Percentiles rank a stretch among this genome's conserved stretches.
phyloP scores from a whole-genome alignment of 116 monocot genomes.

The Iris pallida region DNA sequence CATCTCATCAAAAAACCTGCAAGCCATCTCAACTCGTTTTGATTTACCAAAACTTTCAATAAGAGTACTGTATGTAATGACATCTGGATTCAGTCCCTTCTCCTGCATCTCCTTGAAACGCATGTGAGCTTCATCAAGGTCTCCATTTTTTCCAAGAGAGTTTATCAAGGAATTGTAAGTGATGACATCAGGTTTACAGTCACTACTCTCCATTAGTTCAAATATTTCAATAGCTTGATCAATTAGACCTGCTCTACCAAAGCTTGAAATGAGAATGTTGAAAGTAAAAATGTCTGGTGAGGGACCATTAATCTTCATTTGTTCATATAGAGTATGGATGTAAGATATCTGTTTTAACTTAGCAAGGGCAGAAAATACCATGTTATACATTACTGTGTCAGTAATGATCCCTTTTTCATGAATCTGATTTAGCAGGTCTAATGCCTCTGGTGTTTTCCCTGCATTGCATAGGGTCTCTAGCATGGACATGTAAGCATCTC shows the following conservation, averaged over 20 bases:
- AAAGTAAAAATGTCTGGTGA: conserved; percentile 81
- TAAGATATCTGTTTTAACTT: conserved; percentile 47
- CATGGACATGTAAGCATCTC: conserved; percentile 74
- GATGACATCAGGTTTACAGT: conserved; percentile 83
- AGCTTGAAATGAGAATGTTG: conserved; percentile 86
- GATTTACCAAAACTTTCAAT: conserved; percentile 96
- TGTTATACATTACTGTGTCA: conserved; percentile 76
- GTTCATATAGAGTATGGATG: conserved; percentile 48
- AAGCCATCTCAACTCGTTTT: conserved; percentile 82
- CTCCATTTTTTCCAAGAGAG: conserved; percentile 78
- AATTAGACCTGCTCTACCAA: conserved; percentile 65
- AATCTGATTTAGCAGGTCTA: conserved; percentile 77
- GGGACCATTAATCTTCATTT: conserved; percentile 65
- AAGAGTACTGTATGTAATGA: conserved; percentile 84
- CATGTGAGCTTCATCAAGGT: conserved; percentile 92
- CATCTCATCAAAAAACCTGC: conserved; percentile 92
- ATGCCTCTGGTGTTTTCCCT: conserved; percentile 73
- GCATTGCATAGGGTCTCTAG: conserved; percentile 72
- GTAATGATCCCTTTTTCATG: conserved; percentile 68
- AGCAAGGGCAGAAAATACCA: conserved; percentile 64
- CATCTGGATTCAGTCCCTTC: conserved; percentile 84
- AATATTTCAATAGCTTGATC: conserved; percentile 61
- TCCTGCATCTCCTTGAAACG: conserved; percentile 93
- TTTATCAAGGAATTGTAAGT: conserved; percentile 96
- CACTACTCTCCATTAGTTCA: conserved; percentile 75